These are phyloP conservation scores for Metschnikowia cerradonensis DNA, from an alignment of 805 yeast genomes.

Conservation along the genomic window DNA sequence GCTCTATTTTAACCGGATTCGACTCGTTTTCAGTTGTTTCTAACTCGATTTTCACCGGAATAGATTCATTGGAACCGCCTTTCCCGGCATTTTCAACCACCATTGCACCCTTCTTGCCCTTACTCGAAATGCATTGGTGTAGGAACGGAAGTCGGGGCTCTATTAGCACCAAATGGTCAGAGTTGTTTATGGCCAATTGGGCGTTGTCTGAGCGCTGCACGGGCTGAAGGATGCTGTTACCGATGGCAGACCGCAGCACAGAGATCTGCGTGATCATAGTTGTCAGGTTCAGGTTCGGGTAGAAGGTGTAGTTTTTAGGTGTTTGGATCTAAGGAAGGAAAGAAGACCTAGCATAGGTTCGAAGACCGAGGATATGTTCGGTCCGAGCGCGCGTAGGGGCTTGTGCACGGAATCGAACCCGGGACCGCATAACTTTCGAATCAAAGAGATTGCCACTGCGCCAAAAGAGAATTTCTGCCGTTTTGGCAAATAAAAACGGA, in stretches of 20 bases:
- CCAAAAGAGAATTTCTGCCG: too few species aligned
- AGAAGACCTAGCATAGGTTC: too few species aligned
- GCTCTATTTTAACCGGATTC: neutral
- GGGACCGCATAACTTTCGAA: too few species aligned
- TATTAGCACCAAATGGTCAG: slow-evolving; percentile 28
- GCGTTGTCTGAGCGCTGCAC: slow-evolving; percentile 33
- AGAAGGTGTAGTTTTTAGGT: too few species aligned
- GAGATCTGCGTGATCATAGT: slow-evolving; percentile 7
- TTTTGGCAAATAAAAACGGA: too few species aligned
- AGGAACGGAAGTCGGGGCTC: slow-evolving; percentile 38
- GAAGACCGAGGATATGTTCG: too few species aligned
- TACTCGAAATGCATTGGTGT: slow-evolving; percentile 20
- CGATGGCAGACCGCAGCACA: slow-evolving; percentile 14
- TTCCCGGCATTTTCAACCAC: neutral
- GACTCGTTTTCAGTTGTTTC: neutral
- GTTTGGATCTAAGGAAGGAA: too few species aligned
- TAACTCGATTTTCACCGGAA: neutral
- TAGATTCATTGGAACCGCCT: neutral
- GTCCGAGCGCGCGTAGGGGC: too few species aligned
- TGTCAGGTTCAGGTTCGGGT: too few species aligned
- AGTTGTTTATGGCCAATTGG: slow-evolving; percentile 35
- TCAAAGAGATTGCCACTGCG: too few species aligned
- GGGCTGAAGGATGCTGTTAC: slow-evolving; percentile 22
- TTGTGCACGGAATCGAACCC: too few species aligned
- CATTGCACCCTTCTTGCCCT: too few species aligned